These are phyloP conservation scores for Nitzschia sp. DNA, from an alignment of 108 stramenopile genomes.

Conservation along the genomic window DNA sequence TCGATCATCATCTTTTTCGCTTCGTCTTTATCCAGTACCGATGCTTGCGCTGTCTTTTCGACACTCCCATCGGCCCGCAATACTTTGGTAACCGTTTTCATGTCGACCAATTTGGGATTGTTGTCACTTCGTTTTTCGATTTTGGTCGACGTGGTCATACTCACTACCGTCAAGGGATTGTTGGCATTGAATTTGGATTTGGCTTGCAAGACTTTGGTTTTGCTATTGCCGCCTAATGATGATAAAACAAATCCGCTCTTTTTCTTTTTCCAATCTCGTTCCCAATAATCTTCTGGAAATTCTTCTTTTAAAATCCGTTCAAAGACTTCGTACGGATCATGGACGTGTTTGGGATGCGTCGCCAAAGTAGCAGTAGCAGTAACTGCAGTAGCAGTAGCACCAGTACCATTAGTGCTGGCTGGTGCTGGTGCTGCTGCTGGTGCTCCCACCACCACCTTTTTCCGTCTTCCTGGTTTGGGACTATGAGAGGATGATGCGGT, in stretches of 20 bases:
- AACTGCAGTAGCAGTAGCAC: too few species aligned
- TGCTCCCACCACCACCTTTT: too few species aligned
- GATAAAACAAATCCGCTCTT: background rate
- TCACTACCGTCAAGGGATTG: slow-evolving; percentile 1
- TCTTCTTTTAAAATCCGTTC: slow-evolving; percentile 7
- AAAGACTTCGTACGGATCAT: background rate
- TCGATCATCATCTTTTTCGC: slow-evolving; percentile 1
- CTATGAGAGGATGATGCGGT: too few species aligned
- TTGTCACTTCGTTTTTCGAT: slow-evolving; percentile 8
- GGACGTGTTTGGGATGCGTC: too few species aligned
- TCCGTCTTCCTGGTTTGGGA: too few species aligned
- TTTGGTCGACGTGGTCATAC: slow-evolving; percentile 10
- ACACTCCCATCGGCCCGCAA: slow-evolving; percentile 8
- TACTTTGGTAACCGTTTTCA: slow-evolving; percentile 21
- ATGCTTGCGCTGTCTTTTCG: background rate
- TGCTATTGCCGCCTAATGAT: background rate
- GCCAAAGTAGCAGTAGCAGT: too few species aligned
- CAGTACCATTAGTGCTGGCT: too few species aligned
- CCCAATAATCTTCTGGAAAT: slow-evolving; percentile 12
- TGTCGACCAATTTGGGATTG: background rate
- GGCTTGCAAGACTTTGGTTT: background rate
- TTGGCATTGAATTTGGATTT: background rate
- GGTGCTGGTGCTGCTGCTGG: too few species aligned
- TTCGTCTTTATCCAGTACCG: slow-evolving; percentile 17
- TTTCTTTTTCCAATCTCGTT: slow-evolving; percentile 7